phyloP scores from a whole-genome alignment of 441 rosid genomes.

The Raphanus hybrid region DNA sequence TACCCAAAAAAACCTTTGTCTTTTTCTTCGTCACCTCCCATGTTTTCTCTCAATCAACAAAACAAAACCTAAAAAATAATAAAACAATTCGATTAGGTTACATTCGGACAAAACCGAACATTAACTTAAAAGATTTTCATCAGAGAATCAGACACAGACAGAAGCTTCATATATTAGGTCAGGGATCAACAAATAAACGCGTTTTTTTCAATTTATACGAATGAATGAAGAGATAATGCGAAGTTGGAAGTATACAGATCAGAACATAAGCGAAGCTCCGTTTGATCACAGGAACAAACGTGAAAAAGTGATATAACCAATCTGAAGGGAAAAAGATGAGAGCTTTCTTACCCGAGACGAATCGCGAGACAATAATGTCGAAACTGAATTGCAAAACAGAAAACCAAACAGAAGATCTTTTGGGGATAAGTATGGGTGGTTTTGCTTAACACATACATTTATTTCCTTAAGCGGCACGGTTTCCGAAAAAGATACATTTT shows the following conservation, averaged over 20 bases:
- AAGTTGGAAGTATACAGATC: too few species aligned
- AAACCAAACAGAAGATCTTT: neutral
- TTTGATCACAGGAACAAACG: slow-evolving; percentile 6
- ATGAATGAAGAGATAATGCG: slow-evolving; percentile 9
- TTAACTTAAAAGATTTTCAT: neutral
- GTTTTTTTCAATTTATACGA: neutral
- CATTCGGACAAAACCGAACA: neutral
- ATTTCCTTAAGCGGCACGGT: slow-evolving; percentile 31
- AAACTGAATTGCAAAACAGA: slow-evolving; percentile 2
- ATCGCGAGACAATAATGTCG: neutral
- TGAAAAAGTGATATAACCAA: neutral
- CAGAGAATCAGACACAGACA: neutral
- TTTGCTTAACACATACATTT: slow-evolving; percentile 2
- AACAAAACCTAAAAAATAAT: slow-evolving; percentile 10
- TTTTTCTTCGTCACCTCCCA: slow-evolving; percentile 63
- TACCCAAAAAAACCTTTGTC: slow-evolving; percentile 53
- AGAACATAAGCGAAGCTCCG: neutral
- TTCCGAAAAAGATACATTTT: slow-evolving; percentile 16
- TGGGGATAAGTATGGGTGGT: slow-evolving; percentile 4
- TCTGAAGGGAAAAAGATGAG: neutral
- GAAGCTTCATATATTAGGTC: neutral
- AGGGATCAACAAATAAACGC: neutral
- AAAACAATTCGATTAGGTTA: slow-evolving; percentile 3
- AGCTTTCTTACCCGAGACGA: slow-evolving; percentile 19
- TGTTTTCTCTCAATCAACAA: slow-evolving; percentile 32